Conservation (phyloP, 495 filamentous ascomycete species). For the Staphylotrichum tortipilum region DNA sequence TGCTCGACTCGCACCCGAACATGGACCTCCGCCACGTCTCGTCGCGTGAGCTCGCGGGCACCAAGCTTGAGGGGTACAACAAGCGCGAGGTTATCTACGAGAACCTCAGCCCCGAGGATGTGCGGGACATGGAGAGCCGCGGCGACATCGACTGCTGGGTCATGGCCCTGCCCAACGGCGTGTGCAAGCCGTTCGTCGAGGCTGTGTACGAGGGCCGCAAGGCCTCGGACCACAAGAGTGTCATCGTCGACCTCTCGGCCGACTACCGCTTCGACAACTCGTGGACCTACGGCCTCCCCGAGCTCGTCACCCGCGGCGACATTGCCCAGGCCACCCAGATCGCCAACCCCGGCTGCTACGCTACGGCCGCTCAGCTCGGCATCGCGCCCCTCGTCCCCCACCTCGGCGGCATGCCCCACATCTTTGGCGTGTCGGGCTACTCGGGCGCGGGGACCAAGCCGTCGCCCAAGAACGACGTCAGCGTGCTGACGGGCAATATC, state of each 20-base stretch:
- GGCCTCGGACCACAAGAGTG: slow-evolving; percentile 52
- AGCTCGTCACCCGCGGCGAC: slow-evolving; percentile 66
- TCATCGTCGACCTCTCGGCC: slow-evolving; percentile 89
- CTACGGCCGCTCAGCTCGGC: slow-evolving; percentile 89
- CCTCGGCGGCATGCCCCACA: slow-evolving; percentile 70
- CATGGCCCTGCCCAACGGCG: slow-evolving; percentile 94
- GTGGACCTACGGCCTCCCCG: slow-evolving; percentile 95
- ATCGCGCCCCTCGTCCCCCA: slow-evolving; percentile 75
- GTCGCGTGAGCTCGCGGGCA: slow-evolving; percentile 84
- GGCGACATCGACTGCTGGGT: slow-evolving; percentile 98
- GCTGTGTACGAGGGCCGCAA: slow-evolving; percentile 67
- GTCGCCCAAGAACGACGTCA: slow-evolving; percentile 87
- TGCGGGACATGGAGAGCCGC: slow-evolving; percentile 79
- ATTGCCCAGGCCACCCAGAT: slow-evolving; percentile 82
- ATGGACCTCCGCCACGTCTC: slow-evolving; percentile 92
- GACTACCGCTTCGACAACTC: slow-evolving; percentile 86
- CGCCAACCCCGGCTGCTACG: slow-evolving; percentile 92
- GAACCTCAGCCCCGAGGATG: slow-evolving; percentile 82
- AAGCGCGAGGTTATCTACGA: slow-evolving; percentile 94
- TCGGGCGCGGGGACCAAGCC: slow-evolving; percentile 96
- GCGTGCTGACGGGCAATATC: slow-evolving; percentile 79
- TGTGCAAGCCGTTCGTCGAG: slow-evolving; percentile 93
- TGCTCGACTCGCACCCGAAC: slow-evolving; percentile 87
- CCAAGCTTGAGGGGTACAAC: slow-evolving; percentile 82
- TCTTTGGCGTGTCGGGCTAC: slow-evolving; percentile 94